Conservation (phyloP, 345 rosid genomes). For the Nephelium lappaceum region DNA sequence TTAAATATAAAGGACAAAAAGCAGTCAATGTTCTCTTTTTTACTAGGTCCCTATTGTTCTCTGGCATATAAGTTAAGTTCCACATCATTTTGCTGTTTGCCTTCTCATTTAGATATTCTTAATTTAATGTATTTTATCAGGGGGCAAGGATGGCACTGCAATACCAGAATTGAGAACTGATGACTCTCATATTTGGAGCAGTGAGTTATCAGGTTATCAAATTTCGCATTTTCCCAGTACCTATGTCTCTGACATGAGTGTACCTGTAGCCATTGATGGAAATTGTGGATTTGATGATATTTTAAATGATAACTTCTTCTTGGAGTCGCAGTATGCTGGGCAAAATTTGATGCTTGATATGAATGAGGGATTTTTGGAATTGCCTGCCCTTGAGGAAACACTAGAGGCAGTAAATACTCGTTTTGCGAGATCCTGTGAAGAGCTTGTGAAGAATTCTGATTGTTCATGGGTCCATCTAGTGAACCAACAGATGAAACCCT, state of each 20-base stretch:
- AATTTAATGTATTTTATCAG: constrained; percentile 25
- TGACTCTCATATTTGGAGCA: constrained; percentile 39
- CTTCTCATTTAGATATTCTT: not conserved
- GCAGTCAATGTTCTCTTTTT: not conserved
- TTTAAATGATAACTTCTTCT: constrained; percentile 14
- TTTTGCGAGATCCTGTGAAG: constrained; percentile 50
- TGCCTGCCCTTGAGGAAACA: constrained; percentile 76
- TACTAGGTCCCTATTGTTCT: not conserved
- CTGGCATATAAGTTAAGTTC: not conserved
- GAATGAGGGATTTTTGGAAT: constrained; percentile 67
- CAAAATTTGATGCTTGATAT: constrained; percentile 56
- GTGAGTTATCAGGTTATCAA: constrained; percentile 40
- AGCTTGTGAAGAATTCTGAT: constrained; percentile 37
- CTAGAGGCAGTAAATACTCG: constrained; percentile 43
- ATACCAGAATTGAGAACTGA: constrained; percentile 35
- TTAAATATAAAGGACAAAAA: not conserved
- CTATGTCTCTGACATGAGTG: constrained; percentile 53
- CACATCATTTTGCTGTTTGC: not conserved
- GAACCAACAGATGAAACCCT: constrained; percentile 55
- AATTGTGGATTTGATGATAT: constrained; percentile 34
- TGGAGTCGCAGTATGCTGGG: constrained; percentile 42
- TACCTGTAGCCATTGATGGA: constrained; percentile 50
- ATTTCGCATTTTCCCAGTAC: constrained; percentile 55
- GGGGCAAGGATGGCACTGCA: constrained; percentile 27
- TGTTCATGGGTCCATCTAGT: constrained; percentile 50